Evolutionary conservation across 495 filamentous ascomycete genomes (phyloP).

Genomic region (Rhypophila decipiens): DNA sequence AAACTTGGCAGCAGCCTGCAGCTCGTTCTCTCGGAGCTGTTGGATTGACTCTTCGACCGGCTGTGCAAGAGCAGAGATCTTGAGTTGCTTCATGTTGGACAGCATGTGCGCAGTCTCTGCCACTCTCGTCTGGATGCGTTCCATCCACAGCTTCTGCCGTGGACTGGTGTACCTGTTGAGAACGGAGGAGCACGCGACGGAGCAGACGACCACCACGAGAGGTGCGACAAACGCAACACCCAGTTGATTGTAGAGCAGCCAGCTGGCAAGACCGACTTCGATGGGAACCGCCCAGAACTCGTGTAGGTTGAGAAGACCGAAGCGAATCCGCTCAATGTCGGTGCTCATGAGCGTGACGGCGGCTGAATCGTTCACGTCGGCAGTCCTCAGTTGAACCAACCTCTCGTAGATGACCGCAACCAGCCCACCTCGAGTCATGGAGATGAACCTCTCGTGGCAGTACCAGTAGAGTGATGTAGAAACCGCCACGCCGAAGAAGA

Average conservation of each 20-base stretch:
- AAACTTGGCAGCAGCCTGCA: slow-evolving; percentile 20
- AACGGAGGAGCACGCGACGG: slow-evolving; percentile 15
- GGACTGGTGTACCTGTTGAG: slow-evolving; percentile 13
- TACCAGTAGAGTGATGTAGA: slow-evolving; percentile 47
- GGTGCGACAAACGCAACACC: slow-evolving; percentile 50
- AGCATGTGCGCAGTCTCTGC: slow-evolving; percentile 34
- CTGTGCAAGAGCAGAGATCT: slow-evolving; percentile 27
- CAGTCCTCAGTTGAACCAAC: slow-evolving; percentile 29
- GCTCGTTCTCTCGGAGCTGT: slow-evolving; percentile 27
- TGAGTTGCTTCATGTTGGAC: slow-evolving; percentile 14
- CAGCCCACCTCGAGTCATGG: slow-evolving; percentile 51
- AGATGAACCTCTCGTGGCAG: slow-evolving; percentile 45
- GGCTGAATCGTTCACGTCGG: slow-evolving; percentile 36
- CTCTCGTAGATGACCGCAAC: slow-evolving; percentile 48
- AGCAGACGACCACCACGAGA: slow-evolving; percentile 34
- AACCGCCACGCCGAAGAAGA: slow-evolving; percentile 12
- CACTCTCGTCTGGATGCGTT: slow-evolving; percentile 25
- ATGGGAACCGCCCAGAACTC: slow-evolving; percentile 38
- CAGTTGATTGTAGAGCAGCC: slow-evolving; percentile 46
- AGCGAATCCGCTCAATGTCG: slow-evolving; percentile 23
- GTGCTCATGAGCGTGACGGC: slow-evolving; percentile 55
- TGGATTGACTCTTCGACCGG: slow-evolving; percentile 24
- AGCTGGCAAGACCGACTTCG: slow-evolving; percentile 48
- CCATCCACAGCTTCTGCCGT: slow-evolving; percentile 34
- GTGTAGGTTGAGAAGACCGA: slow-evolving; percentile 8